Evolutionary conservation across 2,329 filamentous ascomycete species (phyloP), one percentile per base, ranked within the genome.

Genomic region (Fusarium pininemorale): DNA sequence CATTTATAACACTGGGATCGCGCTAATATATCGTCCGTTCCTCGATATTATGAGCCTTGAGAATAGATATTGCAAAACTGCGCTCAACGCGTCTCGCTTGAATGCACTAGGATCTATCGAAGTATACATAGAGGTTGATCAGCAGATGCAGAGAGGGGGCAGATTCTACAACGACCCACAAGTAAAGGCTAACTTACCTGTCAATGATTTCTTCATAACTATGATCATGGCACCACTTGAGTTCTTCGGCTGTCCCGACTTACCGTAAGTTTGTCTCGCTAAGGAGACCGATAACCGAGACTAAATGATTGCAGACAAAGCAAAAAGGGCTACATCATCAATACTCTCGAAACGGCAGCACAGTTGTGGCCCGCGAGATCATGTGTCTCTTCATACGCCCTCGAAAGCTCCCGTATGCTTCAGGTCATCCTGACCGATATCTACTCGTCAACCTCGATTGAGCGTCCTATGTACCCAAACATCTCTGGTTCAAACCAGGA

Each of bases 91-190:
- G 22, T 70, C 58, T 37, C 69, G 72, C 15, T 53, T 37, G 15
- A 75, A 57, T 42, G 72, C 72, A 1, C 18, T 67, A 1, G 44
- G 44, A n/a, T 69, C 61, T 10, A 26, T 75, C 1, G 28, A 55
- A 13, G 48, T 74, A 1, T 75, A 63, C 9, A n/a, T 70, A 4
- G 64, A 75, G 13, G 51, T 75, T 47, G 61, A 75, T 28, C 35
- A 32, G 1, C 65, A 75, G 9, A 63, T 75, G 59, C 61, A 70
- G 13, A 16, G 16, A 7, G 72, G 69, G 3, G 72, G 72, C 14
- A 35, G 56, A 15, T 7, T 75, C 4, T 15, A 67, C n/a, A n/a
- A 60, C 4, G 72, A 75, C 5, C 47, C 41, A 4, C 37, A 66
- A 5, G 45, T 75, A 10, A n/a, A 57, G 0, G 22, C 56, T 6